Conservation (phyloP, 2,329 filamentous ascomycete species). For the Paecilomyces niveus region DNA sequence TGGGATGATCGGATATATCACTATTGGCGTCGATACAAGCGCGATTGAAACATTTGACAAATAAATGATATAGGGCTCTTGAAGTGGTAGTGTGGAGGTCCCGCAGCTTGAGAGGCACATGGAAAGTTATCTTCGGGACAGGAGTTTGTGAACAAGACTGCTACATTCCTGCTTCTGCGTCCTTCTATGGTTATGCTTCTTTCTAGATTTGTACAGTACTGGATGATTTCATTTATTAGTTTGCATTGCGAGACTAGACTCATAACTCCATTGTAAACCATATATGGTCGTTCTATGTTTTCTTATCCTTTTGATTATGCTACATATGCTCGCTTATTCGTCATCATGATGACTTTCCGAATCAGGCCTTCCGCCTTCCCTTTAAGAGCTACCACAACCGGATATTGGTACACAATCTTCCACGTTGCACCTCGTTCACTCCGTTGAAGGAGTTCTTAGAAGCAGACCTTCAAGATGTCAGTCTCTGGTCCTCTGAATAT, state of each 20-base stretch:
- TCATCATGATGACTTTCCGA: not conserved
- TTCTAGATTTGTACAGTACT: no score
- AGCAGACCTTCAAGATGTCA: not conserved
- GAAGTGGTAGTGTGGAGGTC: no score
- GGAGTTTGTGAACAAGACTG: no score
- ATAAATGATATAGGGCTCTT: not conserved
- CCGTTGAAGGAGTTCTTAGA: not conserved
- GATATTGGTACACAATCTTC: not conserved
- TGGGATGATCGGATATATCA: constrained; percentile 31
- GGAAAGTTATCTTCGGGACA: no score
- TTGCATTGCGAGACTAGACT: no score
- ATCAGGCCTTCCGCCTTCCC: no score
- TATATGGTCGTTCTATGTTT: not conserved
- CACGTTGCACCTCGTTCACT: not conserved
- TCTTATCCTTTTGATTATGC: not conserved
- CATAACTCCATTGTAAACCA: no score
- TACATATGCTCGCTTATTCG: not conserved
- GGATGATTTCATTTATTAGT: no score
- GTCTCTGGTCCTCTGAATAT: not conserved
- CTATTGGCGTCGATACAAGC: constrained; percentile 24
- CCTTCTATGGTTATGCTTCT: no score
- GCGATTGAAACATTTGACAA: constrained; percentile 6
- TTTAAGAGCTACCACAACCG: not conserved
- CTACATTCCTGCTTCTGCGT: no score
- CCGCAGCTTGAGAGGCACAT: no score